A percentile compares a stretch with the other conserved stretches of the same genome.
Conservation (phyloP, 345 rosid species). For the Arabidopsis suecica region DNA sequence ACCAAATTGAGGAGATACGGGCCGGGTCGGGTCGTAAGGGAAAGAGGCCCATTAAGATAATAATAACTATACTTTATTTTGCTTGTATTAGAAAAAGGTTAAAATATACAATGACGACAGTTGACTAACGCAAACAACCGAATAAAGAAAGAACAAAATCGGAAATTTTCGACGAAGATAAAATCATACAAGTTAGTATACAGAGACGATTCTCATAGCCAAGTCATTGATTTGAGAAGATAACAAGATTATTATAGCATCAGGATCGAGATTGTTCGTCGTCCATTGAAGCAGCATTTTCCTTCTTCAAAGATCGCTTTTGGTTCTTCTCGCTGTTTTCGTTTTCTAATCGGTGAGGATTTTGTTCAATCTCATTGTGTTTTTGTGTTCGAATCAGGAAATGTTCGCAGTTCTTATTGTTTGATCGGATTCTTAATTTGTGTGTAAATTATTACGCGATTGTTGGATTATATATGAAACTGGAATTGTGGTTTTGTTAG, state of each 20-base stretch:
- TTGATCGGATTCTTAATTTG: slow-evolving; percentile 17
- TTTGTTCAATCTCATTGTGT: not conserved
- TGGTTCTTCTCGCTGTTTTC: slow-evolving; percentile 11
- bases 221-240: slow-evolving; percentile 34
- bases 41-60: slow-evolving; percentile 16
- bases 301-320: not conserved
- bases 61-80: slow-evolving; percentile 3
- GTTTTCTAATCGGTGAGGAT: slow-evolving; percentile 35
- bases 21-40: not conserved
- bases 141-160: not conserved
- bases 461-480: slow-evolving; percentile 17
- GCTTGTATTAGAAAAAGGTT: slow-evolving; percentile 27
- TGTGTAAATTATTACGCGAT: not conserved
- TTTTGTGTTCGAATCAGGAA: slow-evolving; percentile 11
- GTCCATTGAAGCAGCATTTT: slow-evolving; percentile 33
- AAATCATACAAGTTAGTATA: slow-evolving; percentile 7
- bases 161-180: slow-evolving; percentile 20
- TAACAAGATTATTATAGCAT: not conserved
- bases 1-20: not conserved
- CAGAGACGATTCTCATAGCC: slow-evolving; percentile 23
- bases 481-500: slow-evolving; percentile 17
- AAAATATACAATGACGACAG: slow-evolving; percentile 27
- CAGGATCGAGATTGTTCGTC: slow-evolving; percentile 17
- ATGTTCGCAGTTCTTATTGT: not conserved
- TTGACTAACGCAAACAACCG: slow-evolving; percentile 16